Percentiles rank a stretch among this genome's conserved stretches.
Evolutionary conservation across 768 basidiomycete species (phyloP).

Genomic region (Leccinellum albellum): DNA sequence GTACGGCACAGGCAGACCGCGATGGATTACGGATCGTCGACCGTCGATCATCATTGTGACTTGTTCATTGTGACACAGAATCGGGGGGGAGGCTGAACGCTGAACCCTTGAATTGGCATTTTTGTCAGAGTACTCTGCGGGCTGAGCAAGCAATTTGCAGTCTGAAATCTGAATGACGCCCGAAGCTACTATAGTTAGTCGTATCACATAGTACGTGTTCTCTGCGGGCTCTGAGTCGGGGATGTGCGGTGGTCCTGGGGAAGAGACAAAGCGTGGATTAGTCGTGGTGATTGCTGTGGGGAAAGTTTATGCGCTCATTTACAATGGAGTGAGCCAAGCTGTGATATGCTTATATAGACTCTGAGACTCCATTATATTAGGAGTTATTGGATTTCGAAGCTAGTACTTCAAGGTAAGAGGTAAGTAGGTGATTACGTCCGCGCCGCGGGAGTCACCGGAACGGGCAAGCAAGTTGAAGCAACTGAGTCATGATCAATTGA

Average conservation of each 20-base stretch:
- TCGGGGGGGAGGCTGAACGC: too few relatives aligned
- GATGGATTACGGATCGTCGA: neutral
- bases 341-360: neutral
- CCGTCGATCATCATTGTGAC: neutral
- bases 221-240: neutral
- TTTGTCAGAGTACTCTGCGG: neutral
- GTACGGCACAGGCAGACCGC: too few relatives aligned
- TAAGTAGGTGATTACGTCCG: neutral
- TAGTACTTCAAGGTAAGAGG: neutral
- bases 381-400: neutral
- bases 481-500: too few relatives aligned
- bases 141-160: neutral
- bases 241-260: neutral
- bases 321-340: neutral
- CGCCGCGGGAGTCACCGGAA: too few relatives aligned
- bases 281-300: neutral
- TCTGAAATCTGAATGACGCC: neutral
- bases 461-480: neutral
- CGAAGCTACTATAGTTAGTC: neutral
- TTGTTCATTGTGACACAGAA: neutral
- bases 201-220: neutral
- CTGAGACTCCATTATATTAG: neutral
- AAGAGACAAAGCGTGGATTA: neutral
- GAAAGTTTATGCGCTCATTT: neutral
- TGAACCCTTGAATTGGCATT: neutral